These are phyloP conservation scores for Colletotrichum nymphaeae DNA, from an alignment of 2,329 filamentous ascomycete species.

Conservation along the genomic window DNA sequence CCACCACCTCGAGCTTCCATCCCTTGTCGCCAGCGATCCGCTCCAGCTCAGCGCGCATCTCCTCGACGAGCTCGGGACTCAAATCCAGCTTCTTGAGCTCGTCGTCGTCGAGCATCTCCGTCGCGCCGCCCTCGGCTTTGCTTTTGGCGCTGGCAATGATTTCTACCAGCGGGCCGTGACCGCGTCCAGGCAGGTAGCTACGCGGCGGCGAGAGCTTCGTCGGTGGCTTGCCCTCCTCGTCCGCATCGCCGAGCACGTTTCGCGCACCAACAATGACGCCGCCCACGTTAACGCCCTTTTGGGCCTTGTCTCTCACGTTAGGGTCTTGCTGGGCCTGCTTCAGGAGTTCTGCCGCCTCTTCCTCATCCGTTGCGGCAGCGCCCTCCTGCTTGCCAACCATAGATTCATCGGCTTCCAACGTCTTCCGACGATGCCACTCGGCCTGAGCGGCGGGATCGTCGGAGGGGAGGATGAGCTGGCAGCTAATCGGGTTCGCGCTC, in stretches of 20 bases:
- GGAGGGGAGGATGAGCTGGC: conserved; percentile 73
- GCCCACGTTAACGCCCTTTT: conserved; percentile 56
- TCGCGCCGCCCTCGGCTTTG: conserved; percentile 69
- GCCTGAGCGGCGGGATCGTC: conserved; percentile 55
- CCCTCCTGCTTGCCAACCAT: conserved; percentile 42
- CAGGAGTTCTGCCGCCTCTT: conserved; percentile 6
- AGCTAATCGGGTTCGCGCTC: conserved; percentile 80
- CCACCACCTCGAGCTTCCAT: conserved; percentile 86
- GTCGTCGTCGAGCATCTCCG: conserved; percentile 71
- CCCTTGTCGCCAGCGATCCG: conserved; percentile 75
- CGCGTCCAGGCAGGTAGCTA: conserved; percentile 48
- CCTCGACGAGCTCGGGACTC: conserved; percentile 74
- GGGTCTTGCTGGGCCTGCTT: conserved; percentile 8
- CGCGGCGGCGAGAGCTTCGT: conserved; percentile 58
- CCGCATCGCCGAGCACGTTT: conserved; percentile 57
- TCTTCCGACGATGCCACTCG: conserved; percentile 47
- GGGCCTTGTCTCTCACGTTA: conserved; percentile 35
- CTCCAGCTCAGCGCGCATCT: conserved; percentile 75
- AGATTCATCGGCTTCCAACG: conserved; percentile 50
- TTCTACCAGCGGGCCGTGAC: conserved; percentile 45
- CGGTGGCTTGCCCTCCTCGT: conserved; percentile 59
- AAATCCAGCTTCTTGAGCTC: conserved; percentile 77
- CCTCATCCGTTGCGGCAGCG: conserved; percentile 2
- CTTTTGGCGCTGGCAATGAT: conserved; percentile 57
- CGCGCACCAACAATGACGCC: conserved; percentile 65